Percentiles rank a stretch among this genome's conserved stretches.
Evolutionary conservation across 345 rosid genomes (phyloP).

Genomic region (Clarkia xantiana): DNA sequence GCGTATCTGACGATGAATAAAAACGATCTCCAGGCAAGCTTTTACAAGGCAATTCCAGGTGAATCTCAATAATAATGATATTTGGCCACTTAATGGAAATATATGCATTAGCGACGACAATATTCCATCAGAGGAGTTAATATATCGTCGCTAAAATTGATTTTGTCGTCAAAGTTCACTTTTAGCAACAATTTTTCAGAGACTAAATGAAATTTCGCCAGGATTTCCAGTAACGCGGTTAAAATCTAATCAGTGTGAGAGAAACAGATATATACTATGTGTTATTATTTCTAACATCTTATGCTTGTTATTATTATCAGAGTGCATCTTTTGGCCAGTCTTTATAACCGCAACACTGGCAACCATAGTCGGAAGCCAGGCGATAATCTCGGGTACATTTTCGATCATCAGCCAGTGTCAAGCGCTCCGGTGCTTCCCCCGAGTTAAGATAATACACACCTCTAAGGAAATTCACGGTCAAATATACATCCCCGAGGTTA

Average conservation of each 20-base stretch:
- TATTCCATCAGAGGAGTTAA: no score
- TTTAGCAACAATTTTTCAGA: no score
- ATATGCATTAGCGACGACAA: no score
- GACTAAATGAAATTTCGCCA: no score
- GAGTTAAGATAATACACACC: slow-evolving; percentile 68
- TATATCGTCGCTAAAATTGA: no score
- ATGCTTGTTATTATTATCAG: no score
- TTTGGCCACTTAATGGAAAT: no score
- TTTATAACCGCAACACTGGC: slow-evolving; percentile 72
- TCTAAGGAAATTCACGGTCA: slow-evolving; percentile 66
- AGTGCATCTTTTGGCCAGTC: slow-evolving; percentile 78
- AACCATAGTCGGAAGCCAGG: slow-evolving; percentile 79
- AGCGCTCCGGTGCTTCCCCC: slow-evolving; percentile 80
- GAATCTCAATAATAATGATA: slow-evolving; percentile 12
- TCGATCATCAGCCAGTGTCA: slow-evolving; percentile 73
- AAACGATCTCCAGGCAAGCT: slow-evolving; percentile 64
- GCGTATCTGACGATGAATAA: slow-evolving; percentile 69
- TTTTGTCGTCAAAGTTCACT: no score
- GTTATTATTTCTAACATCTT: no score
- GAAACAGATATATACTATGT: no score
- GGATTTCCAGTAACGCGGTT: no score
- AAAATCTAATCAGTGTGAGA: no score
- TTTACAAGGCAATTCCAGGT: slow-evolving; percentile 86
- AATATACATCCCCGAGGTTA: slow-evolving; percentile 80
- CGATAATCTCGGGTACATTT: slow-evolving; percentile 84